A percentile compares a stretch with the other conserved stretches of the same genome.
Conservation (phyloP, 495 filamentous ascomycete species). For the Xylaria palmicola region DNA sequence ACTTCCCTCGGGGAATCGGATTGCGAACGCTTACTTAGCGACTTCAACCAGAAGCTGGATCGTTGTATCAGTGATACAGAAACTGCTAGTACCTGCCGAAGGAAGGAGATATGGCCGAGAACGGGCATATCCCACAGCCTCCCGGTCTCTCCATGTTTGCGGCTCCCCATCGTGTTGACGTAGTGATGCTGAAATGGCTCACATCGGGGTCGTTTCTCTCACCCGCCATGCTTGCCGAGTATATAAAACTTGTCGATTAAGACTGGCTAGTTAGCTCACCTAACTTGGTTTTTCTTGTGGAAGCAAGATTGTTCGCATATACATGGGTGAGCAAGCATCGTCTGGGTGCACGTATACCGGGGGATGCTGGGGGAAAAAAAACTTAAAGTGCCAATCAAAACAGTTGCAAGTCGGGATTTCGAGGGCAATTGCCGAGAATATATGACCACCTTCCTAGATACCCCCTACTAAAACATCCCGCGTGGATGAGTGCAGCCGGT, state of each 20-base stretch:
- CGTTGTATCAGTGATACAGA: not conserved
- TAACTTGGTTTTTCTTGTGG: no score
- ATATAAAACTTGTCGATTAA: not conserved
- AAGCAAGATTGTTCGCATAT: no score
- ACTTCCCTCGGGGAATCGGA: not conserved
- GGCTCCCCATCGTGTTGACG: not conserved
- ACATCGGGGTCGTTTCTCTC: not conserved
- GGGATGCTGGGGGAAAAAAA: no score
- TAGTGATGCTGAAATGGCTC: not conserved
- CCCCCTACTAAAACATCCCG: no score
- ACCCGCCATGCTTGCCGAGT: not conserved
- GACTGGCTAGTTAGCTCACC: no score
- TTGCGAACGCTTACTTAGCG: not conserved
- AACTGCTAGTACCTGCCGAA: not conserved
- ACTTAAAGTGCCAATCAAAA: no score
- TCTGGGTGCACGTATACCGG: no score
- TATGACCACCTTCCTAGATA: no score
- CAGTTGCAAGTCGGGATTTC: no score
- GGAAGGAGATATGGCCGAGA: not conserved
- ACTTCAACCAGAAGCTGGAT: not conserved
- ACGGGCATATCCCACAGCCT: not conserved
- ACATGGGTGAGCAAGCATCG: no score
- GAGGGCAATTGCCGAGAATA: no score
- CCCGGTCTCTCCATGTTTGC: not conserved
- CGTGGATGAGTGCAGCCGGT: no score